Evolutionary conservation across 768 basidiomycete genomes (phyloP).

Genomic region (Boletus insuetus): DNA sequence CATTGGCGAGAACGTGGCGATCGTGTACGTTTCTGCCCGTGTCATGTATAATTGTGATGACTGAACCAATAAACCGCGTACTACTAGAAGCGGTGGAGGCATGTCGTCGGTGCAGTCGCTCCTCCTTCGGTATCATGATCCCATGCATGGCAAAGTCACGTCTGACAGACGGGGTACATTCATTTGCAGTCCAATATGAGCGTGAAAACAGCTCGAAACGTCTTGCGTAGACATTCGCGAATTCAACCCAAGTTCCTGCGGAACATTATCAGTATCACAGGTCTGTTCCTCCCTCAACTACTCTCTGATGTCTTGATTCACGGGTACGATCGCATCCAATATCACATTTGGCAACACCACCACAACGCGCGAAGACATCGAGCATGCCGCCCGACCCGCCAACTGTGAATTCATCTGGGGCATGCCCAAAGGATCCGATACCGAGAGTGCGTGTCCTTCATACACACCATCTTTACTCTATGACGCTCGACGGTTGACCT

Average conservation of each 20-base stretch:
- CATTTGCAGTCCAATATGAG: not conserved
- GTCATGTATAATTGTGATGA: slow-evolving; percentile 9
- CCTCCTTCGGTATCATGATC: slow-evolving; percentile 86
- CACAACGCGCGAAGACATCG: slow-evolving; percentile 80
- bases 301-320: not conserved
- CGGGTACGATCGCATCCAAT: slow-evolving; percentile 91
- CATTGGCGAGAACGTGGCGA: slow-evolving; percentile 84
- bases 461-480: not conserved
- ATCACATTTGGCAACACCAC: slow-evolving; percentile 82
- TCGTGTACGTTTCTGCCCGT: slow-evolving; percentile 64
- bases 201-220: not conserved
- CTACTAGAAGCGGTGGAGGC: slow-evolving; percentile 93
- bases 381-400: slow-evolving; percentile 83
- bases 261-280: slow-evolving; percentile 84
- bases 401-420: slow-evolving; percentile 97
- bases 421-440: slow-evolving; percentile 92
- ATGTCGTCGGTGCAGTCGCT: slow-evolving; percentile 91
- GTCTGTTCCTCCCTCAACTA: slow-evolving; percentile 35
- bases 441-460: slow-evolving; percentile 67
- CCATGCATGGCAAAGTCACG: slow-evolving; percentile 74
- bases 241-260: slow-evolving; percentile 84
- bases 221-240: slow-evolving; percentile 67
- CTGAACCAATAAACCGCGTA: slow-evolving; percentile 26
- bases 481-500: not conserved
- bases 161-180: slow-evolving; percentile 79